phyloP scores from a whole-genome alignment of 345 rosid genomes.

The Euclidium syriacum region DNA sequence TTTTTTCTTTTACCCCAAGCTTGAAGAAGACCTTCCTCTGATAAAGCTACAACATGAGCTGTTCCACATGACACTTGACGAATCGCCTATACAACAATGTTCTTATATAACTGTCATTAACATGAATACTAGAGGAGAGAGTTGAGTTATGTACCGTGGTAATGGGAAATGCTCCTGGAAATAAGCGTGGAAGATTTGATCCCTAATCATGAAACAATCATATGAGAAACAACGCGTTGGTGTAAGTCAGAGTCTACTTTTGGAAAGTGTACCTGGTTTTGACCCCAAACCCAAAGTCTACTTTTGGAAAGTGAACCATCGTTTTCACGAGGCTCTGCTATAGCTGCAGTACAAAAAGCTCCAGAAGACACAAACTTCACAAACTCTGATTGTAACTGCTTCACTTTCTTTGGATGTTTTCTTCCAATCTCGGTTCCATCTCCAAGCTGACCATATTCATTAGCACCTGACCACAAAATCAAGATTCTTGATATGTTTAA shows the following conservation, averaged over 20 bases:
- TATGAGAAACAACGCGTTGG: neutral
- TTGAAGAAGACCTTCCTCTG: conserved; percentile 81
- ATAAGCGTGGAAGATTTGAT: conserved; percentile 78
- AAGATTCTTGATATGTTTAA: neutral
- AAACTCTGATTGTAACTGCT: conserved; percentile 72
- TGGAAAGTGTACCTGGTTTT: conserved; percentile 87
- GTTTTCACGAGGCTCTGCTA: conserved; percentile 73
- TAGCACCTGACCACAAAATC: conserved; percentile 50
- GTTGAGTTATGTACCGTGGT: conserved; percentile 44
- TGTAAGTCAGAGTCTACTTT: conserved; percentile 58
- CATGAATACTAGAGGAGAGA: neutral
- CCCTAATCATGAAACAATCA: conserved; percentile 46
- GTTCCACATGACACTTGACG: conserved; percentile 90
- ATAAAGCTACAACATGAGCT: conserved; percentile 88
- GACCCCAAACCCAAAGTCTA: conserved; percentile 99
- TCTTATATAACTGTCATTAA: neutral
- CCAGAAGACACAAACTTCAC: conserved; percentile 93
- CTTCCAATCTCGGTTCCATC: conserved; percentile 90
- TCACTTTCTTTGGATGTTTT: conserved; percentile 75
- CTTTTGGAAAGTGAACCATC: conserved; percentile 60
- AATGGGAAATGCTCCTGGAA: conserved; percentile 79
- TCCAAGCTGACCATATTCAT: conserved; percentile 96
- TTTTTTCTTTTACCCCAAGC: too few species aligned
- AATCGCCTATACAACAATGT: conserved; percentile 45
- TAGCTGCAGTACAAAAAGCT: conserved; percentile 86